Evolutionary conservation across 495 filamentous ascomycete genomes (phyloP).

Genomic region (Penicillium malachiteum): DNA sequence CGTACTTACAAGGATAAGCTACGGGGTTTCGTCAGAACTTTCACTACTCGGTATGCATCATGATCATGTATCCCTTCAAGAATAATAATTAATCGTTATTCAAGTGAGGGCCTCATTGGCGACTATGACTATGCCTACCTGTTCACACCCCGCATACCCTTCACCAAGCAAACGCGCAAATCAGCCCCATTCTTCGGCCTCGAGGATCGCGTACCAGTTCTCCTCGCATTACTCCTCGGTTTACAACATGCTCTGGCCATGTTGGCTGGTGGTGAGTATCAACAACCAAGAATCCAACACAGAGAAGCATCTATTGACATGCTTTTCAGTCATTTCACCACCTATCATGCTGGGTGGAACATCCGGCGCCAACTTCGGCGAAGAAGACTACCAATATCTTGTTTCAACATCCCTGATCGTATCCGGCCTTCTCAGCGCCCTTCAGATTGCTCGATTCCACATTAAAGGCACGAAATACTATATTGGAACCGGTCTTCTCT

Average conservation of each 20-base stretch:
- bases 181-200: constrained; percentile 85
- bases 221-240: constrained; percentile 71
- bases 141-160: constrained; percentile 79
- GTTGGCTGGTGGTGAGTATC: constrained; percentile 56
- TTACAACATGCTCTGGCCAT: constrained; percentile 70
- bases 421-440: constrained; percentile 71
- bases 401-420: constrained; percentile 90
- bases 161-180: constrained; percentile 64
- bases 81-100: constrained; percentile 31
- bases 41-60: constrained; percentile 48
- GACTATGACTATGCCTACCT: constrained; percentile 82
- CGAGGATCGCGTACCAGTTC: constrained; percentile 76
- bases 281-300: not conserved
- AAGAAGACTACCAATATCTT: constrained; percentile 68
- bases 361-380: constrained; percentile 62
- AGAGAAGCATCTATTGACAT: not conserved
- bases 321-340: constrained; percentile 62
- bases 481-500: constrained; percentile 84
- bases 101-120: constrained; percentile 72
- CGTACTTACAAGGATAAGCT: constrained; percentile 36
- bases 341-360: constrained; percentile 72
- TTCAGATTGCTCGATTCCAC: constrained; percentile 86
- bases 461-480: constrained; percentile 79
- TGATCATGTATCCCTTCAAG: not conserved
- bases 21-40: constrained; percentile 37